Percentiles rank a stretch among this genome's conserved stretches.
Conservation (phyloP, 2,329 filamentous ascomycete species). For the Colletotrichum gloeosporioides region DNA sequence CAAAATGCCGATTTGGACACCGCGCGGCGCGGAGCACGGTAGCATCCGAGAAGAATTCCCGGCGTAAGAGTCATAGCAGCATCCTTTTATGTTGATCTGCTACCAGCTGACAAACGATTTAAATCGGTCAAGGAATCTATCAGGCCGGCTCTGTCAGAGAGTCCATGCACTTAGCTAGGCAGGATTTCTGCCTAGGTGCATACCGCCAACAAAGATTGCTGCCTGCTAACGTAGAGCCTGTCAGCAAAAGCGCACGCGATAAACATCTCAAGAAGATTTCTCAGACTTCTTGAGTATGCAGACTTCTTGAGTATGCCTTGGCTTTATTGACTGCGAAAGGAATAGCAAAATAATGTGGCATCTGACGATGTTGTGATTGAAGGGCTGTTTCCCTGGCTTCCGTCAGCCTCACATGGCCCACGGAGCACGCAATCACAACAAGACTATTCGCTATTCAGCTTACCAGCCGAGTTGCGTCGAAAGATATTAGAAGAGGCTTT, state of each 20-base stretch:
- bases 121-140: background rate
- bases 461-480: background rate
- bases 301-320: background rate
- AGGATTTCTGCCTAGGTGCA: background rate
- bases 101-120: background rate
- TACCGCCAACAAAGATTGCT: background rate
- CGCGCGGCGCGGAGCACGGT: background rate
- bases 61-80: background rate
- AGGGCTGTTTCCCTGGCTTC: background rate
- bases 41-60: accelerated
- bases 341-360: accelerated
- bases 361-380: background rate
- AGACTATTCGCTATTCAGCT: background rate
- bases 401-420: background rate
- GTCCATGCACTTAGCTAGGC: background rate
- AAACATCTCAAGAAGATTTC: accelerated
- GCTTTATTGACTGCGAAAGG: background rate
- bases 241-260: background rate
- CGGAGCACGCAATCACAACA: background rate
- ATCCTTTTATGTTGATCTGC: accelerated
- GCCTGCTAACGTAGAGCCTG: background rate
- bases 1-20: background rate
- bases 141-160: background rate
- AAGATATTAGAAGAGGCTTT: background rate
- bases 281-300: background rate